These are phyloP conservation scores for Solanum chiquidenum DNA, from an alignment of 257 asterid species.

Conservation along the genomic window DNA sequence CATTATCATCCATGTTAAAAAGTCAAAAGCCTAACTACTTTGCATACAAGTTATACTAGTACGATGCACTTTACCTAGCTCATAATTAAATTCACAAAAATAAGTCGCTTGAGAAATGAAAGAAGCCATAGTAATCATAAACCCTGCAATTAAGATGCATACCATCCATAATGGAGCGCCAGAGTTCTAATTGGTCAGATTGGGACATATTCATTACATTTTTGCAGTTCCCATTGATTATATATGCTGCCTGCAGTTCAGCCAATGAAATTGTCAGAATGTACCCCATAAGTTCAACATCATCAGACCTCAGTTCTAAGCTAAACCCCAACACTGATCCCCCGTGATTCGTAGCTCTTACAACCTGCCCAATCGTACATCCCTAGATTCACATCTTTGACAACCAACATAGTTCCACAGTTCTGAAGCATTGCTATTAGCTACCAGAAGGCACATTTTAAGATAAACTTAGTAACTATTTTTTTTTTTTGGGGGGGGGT, in stretches of 20 bases:
- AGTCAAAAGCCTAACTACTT: neutral
- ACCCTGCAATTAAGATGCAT: constrained; percentile 6
- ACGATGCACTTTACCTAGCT: neutral
- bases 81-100: neutral
- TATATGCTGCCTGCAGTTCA: constrained; percentile 79
- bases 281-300: neutral
- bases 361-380: neutral
- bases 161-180: constrained; percentile 85
- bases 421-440: neutral
- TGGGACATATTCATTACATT: constrained; percentile 95
- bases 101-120: neutral
- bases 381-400: neutral
- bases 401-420: neutral
- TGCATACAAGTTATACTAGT: neutral
- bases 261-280: neutral
- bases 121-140: neutral
- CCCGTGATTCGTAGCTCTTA: neutral
- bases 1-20: neutral
- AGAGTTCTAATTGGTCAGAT: constrained; percentile 81
- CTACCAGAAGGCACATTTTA: neutral
- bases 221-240: constrained; percentile 91
- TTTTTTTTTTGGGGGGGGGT: too few relatives aligned
- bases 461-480: neutral
- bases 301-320: neutral
- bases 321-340: neutral